phyloP scores from a whole-genome alignment of 306 rosid genomes.

The Astragalus membranaceus region DNA sequence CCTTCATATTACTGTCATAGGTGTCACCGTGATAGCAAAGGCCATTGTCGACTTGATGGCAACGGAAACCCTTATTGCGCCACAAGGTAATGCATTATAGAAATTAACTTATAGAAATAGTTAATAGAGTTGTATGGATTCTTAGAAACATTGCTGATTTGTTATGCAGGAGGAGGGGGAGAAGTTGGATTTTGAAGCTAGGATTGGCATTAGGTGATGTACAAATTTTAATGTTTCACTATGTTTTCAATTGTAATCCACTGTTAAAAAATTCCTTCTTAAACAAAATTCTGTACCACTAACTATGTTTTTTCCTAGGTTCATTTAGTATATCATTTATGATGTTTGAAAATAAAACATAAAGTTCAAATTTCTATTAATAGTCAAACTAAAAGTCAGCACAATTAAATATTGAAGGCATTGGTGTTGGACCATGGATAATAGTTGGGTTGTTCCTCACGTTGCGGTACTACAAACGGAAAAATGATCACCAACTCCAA shows the following conservation, averaged over 20 bases:
- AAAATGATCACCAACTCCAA: neutral
- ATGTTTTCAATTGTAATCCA: neutral
- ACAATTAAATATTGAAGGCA: neutral
- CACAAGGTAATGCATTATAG: conserved; percentile 13
- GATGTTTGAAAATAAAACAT: neutral
- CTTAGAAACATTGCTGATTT: no score
- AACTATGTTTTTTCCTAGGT: neutral
- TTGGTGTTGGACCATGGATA: conserved; percentile 15
- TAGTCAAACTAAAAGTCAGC: neutral
- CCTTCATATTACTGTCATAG: neutral
- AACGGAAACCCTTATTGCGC: neutral
- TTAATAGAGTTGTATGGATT: no score
- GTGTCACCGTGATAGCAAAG: neutral
- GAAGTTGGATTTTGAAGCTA: neutral
- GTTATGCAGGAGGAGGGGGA: conserved; percentile 14
- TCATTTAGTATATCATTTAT: neutral
- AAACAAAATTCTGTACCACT: no score
- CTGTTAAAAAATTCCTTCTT: neutral
- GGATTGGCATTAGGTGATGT: conserved; percentile 11
- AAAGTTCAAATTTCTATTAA: neutral
- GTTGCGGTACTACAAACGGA: conserved; percentile 9
- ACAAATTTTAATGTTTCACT: neutral
- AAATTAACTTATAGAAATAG: no score
- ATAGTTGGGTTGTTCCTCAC: neutral
- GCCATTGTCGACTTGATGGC: neutral